A percentile compares a stretch with the other conserved stretches of the same genome.
phyloP scores from a whole-genome alignment of 192 early-diverging fungal genomes.

The Lunasporangiospora selenospora region DNA sequence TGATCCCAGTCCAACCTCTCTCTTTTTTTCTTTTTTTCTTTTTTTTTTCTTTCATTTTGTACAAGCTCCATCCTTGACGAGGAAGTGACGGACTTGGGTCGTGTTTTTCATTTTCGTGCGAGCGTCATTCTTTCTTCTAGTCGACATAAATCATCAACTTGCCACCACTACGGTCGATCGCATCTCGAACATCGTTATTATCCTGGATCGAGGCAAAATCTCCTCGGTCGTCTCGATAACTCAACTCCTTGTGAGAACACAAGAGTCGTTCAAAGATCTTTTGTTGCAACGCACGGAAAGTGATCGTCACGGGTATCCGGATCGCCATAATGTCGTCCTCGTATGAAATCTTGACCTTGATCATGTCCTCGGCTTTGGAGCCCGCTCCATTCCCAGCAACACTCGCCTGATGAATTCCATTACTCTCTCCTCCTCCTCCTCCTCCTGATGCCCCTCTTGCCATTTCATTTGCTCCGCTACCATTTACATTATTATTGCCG shows the following conservation, averaged over 20 bases:
- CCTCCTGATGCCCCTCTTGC: slow-evolving; percentile 4
- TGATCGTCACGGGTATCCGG: slow-evolving; percentile 63
- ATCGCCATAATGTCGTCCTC: slow-evolving; percentile 78
- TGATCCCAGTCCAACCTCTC: too few relatives aligned
- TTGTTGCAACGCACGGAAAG: slow-evolving; percentile 58
- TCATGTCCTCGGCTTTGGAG: slow-evolving; percentile 31
- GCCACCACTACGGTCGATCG: slow-evolving; percentile 45
- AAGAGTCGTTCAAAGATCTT: slow-evolving; percentile 66
- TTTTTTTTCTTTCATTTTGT: background rate
- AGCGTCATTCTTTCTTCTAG: too few relatives aligned
- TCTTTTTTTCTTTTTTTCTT: background rate
- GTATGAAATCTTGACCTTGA: slow-evolving; percentile 78
- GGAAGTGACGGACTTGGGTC: too few relatives aligned
- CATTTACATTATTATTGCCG: background rate
- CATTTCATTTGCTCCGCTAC: background rate
- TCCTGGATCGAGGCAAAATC: slow-evolving; percentile 20
- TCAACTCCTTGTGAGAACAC: slow-evolving; percentile 5
- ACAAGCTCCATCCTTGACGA: too few relatives aligned
- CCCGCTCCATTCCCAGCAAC: too few relatives aligned
- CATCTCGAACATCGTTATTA: slow-evolving; percentile 22
- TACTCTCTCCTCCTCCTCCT: background rate
- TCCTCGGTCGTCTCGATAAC: slow-evolving; percentile 35
- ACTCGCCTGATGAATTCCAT: background rate
- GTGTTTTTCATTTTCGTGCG: background rate
- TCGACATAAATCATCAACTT: slow-evolving; percentile 44